A percentile compares a stretch with the other conserved stretches of the same genome.
Evolutionary conservation across 1,284 basidiomycete genomes (phyloP).

Genomic region (Ganoderma leucocontextum): DNA sequence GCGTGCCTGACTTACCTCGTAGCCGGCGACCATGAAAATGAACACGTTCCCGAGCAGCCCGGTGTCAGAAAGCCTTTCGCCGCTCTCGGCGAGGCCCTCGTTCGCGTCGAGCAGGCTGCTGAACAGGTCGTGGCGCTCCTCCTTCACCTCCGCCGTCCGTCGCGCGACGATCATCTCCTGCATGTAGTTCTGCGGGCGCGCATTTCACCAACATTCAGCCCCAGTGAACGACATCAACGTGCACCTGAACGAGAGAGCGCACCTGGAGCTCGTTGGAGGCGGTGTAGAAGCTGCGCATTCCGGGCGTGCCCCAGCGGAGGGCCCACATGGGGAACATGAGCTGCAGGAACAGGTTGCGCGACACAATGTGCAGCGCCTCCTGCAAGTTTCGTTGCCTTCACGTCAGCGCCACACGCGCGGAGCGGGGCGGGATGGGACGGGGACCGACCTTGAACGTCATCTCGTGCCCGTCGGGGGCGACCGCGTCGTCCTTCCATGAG

Average conservation of each 20-base stretch:
- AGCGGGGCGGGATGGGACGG: background rate
- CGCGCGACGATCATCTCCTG: conserved; percentile 54
- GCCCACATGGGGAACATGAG: conserved; percentile 20
- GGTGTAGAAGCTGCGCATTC: conserved; percentile 12
- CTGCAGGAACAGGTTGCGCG: conserved; percentile 21
- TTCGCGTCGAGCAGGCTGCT: conserved; percentile 62
- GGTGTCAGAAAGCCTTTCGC: conserved; percentile 50
- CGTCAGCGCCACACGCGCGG: background rate
- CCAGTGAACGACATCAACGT: background rate
- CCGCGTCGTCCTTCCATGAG: conserved; percentile 56
- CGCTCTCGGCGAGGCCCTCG: conserved; percentile 43
- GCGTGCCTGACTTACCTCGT: conserved; percentile 52
- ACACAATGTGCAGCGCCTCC: conserved; percentile 25
- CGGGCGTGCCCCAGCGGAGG: conserved; percentile 19
- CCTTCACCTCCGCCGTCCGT: conserved; percentile 46
- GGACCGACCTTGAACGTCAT: conserved; percentile 59
- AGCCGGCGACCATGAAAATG: conserved; percentile 59
- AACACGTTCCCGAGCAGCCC: conserved; percentile 64
- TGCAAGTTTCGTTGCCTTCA: background rate
- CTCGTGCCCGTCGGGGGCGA: conserved; percentile 53
- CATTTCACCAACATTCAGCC: background rate
- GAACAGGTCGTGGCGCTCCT: conserved; percentile 61
- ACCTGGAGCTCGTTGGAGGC: conserved; percentile 18
- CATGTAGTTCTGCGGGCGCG: conserved; percentile 13
- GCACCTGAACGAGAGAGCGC: background rate